Evolutionary conservation across 2,329 filamentous ascomycete genomes (phyloP).

Genomic region (Talaromyces sp.): DNA sequence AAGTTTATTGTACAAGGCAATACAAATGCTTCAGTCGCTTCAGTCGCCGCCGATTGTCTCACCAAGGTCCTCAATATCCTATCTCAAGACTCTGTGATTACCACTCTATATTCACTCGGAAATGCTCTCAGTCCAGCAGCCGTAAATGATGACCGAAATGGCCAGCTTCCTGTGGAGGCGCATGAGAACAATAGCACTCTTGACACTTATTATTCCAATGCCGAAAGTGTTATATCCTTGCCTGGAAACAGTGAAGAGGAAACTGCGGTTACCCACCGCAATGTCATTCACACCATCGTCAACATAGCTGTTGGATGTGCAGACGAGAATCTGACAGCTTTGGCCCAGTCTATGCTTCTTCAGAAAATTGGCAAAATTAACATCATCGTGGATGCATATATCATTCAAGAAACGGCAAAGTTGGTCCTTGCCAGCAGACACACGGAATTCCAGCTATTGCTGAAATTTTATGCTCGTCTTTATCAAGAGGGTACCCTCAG

Average conservation of each 20-base stretch:
- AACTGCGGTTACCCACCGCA: constrained; percentile 69
- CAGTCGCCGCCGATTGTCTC: constrained; percentile 76
- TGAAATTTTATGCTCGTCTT: constrained; percentile 77
- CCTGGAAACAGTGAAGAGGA: constrained; percentile 73
- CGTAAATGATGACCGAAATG: constrained; percentile 42
- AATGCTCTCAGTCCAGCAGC: constrained; percentile 80
- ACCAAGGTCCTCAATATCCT: constrained; percentile 75
- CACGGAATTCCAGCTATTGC: constrained; percentile 76
- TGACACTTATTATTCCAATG: constrained; percentile 29
- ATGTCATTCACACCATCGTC: constrained; percentile 92
- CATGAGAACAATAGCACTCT: constrained; percentile 46
- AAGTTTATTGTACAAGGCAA: constrained; percentile 83
- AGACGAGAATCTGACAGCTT: constrained; percentile 86
- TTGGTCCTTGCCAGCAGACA: constrained; percentile 73
- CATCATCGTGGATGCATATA: constrained; percentile 72
- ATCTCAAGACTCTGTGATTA: constrained; percentile 90
- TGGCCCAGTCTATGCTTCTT: constrained; percentile 92
- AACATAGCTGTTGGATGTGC: constrained; percentile 76
- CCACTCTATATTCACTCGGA: constrained; percentile 91
- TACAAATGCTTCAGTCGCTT: constrained; percentile 64
- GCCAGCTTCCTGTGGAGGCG: constrained; percentile 27
- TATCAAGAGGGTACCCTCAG: constrained; percentile 68
- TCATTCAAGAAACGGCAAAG: constrained; percentile 75
- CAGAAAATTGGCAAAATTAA: constrained; percentile 90
- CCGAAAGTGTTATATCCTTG: constrained; percentile 61